Evolutionary conservation across 805 yeast species (phyloP).

Genomic region (Ascoidea rubescens): DNA sequence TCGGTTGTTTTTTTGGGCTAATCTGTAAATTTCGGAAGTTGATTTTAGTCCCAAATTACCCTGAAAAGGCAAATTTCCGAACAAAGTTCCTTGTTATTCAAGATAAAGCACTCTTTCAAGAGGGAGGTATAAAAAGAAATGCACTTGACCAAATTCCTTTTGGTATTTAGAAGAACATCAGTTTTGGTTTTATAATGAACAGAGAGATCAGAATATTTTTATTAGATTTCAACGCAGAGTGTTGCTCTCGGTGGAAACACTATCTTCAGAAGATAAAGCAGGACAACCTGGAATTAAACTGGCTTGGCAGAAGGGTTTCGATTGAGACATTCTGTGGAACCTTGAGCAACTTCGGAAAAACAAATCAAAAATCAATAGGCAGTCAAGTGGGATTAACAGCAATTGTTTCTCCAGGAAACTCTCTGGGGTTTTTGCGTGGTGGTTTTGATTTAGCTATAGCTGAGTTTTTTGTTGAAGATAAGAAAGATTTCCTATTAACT

Average conservation of each 20-base stretch:
- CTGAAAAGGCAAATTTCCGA: too few species aligned
- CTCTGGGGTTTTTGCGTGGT: constrained; percentile 25
- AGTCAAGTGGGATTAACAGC: constrained; percentile 7
- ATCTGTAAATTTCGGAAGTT: too few species aligned
- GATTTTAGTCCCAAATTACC: too few species aligned
- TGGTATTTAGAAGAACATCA: too few species aligned
- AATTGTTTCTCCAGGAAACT: constrained; percentile 28
- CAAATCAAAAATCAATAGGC: not conserved
- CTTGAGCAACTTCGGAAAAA: too few species aligned
- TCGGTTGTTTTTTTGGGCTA: too few species aligned
- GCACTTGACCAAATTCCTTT: too few species aligned
- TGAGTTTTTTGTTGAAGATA: constrained; percentile 12
- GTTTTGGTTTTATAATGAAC: not conserved
- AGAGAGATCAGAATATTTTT: not conserved
- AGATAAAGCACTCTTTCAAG: too few species aligned
- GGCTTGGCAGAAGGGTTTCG: not conserved
- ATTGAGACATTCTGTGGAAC: not conserved
- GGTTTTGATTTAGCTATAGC: constrained; percentile 26
- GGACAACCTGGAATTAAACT: too few species aligned
- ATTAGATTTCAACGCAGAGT: not conserved
- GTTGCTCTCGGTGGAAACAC: not conserved
- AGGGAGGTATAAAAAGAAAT: too few species aligned
- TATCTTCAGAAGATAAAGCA: too few species aligned
- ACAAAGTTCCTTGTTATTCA: too few species aligned
- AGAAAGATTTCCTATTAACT: constrained; percentile 10